Conservation (phyloP, 441 rosid species). For the Gossypium schwendimanii region DNA sequence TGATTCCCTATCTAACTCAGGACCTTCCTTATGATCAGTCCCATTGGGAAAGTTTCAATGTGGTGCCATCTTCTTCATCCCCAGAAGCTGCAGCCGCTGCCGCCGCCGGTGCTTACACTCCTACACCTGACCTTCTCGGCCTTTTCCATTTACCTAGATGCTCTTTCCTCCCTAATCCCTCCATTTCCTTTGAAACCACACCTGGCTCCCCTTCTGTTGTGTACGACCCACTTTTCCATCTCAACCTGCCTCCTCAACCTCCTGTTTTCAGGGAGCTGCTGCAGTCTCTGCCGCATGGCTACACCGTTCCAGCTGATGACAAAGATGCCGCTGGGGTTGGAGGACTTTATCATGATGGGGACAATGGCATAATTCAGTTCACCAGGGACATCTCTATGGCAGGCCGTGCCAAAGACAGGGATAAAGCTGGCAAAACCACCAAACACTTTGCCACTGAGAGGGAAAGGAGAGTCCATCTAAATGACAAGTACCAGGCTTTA, state of each 20-base stretch:
- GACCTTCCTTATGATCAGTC: conserved; percentile 19
- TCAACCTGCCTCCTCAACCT: conserved; percentile 65
- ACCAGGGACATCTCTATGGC: conserved; percentile 32
- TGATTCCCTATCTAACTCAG: conserved; percentile 38
- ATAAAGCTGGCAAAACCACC: conserved; percentile 34
- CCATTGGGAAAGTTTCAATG: conserved; percentile 38
- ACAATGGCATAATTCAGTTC: conserved; percentile 52
- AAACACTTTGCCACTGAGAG: conserved; percentile 71
- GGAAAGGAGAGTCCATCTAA: conserved; percentile 60
- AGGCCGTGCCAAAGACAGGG: conserved; percentile 39
- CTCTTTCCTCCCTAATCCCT: conserved; percentile 33
- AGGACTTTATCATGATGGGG: conserved; percentile 31
- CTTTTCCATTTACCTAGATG: conserved; percentile 52
- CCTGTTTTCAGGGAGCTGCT: conserved; percentile 51
- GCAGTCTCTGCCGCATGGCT: conserved; percentile 42
- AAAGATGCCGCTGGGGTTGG: conserved; percentile 25
- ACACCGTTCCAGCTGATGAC: conserved; percentile 24
- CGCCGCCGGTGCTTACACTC: conserved; percentile 7
- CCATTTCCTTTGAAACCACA: conserved; percentile 39
- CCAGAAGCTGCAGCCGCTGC: neutral
- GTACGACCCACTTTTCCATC: conserved; percentile 56
- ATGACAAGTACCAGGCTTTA: conserved; percentile 46
- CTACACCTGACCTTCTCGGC: conserved; percentile 59
- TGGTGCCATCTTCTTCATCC: conserved; percentile 19
- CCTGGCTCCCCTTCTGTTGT: conserved; percentile 31